These are phyloP conservation scores for Phoenix roebelenii DNA, from an alignment of 176 grass and related monocot species.

Conservation along the genomic window DNA sequence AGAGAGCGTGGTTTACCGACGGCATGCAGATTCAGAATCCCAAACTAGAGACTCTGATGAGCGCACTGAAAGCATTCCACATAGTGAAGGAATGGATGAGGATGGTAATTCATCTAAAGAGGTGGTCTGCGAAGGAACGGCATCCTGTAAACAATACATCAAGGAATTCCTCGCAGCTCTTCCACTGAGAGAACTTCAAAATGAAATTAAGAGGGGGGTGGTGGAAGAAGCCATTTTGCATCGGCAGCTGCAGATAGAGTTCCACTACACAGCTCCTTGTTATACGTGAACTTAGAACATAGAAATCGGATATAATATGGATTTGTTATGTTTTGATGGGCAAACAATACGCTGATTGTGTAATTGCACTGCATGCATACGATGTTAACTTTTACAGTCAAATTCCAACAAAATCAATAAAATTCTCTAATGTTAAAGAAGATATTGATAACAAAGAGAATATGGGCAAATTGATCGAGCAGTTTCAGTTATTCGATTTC, in stretches of 20 bases:
- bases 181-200: constrained; percentile 58
- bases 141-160: constrained; percentile 81
- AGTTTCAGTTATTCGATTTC: too few species aligned
- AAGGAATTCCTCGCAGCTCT: constrained; percentile 82
- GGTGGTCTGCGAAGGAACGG: constrained; percentile 38
- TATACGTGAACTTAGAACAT: too few species aligned
- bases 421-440: too few species aligned
- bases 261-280: constrained; percentile 48
- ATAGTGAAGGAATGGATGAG: too few species aligned
- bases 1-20: constrained; percentile 14
- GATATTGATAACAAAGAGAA: too few species aligned
- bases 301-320: too few species aligned
- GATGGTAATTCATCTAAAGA: constrained; percentile 8
- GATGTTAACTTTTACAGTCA: too few species aligned
- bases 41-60: background rate
- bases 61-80: background rate
- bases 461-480: too few species aligned
- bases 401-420: too few species aligned
- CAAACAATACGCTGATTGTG: too few species aligned
- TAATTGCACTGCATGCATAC: too few species aligned
- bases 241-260: constrained; percentile 74
- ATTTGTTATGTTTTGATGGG: too few species aligned
- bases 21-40: background rate
- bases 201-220: constrained; percentile 45
- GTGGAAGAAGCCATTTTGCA: constrained; percentile 43